Base-by-base conservation (phyloP, 1,284 basidiomycete genomes). In the Cystobasidium pallidum region DNA sequence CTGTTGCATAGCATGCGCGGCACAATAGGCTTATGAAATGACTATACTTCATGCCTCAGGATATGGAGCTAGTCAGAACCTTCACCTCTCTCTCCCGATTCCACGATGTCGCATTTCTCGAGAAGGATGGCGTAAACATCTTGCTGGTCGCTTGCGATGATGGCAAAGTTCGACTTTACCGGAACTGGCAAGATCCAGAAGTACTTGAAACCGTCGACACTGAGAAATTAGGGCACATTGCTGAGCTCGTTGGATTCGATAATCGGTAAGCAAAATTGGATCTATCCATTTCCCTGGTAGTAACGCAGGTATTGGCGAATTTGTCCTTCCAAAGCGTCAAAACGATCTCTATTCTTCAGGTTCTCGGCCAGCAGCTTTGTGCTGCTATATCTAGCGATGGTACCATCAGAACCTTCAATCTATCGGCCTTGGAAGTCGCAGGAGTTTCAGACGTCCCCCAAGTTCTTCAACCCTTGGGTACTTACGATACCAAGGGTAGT, bases 111-210 rank as follows among this genome's bases (percentile, higher is more conserved):
- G 85, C 84, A 62, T 95, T 95, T 80, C 71, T 74, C 13, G 52
- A 74, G 21, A 65, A 73, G 1, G 82, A 84, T 41, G 85, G 84
- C 0, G 64, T 26, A 76, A 89, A 92, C 77, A 80, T 93, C 32
- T 82, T 95, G 7, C 84, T 93, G 43, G 89, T 88, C 10, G 91
- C 87, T 0, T 91, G 89, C 1, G 93, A 97, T 81, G 91, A 95
- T 80, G 91, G 89, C 76, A 89, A 88, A 75, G 83, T 91, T 1
- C 86, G 91, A 1, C 82, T 92, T 17, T 94, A 93, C 82, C 83
- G 84, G 45, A 75, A 89, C 55, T 80, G 82, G 3, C 76, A 86
- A 73, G 78, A 79, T 2, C 81, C 83, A 17, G 62, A 55, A n/a
- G 28, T 3, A 2, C 15, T 10, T 47, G 62, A 47, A 34, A 41